These are phyloP conservation scores for Thalassiosira profunda DNA, from an alignment of 108 stramenopile genomes.

Conservation along the genomic window DNA sequence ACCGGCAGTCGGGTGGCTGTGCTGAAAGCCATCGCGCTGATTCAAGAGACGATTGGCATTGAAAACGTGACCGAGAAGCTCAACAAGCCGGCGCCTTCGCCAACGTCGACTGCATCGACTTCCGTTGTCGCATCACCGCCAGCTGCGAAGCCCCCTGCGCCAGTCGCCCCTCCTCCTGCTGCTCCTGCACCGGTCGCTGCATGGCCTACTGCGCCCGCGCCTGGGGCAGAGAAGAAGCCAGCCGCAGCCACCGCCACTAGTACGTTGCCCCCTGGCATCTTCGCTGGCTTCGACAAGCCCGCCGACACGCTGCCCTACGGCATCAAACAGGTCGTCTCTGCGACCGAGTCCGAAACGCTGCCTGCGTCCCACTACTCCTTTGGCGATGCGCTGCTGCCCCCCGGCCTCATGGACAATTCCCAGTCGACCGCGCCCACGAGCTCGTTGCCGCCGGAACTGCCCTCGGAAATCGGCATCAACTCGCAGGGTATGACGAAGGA, in stretches of 20 bases:
- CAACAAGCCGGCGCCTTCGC: neutral
- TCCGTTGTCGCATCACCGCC: neutral
- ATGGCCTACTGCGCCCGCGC: too few species aligned
- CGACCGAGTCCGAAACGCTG: neutral
- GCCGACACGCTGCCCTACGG: slow-evolving; percentile 15
- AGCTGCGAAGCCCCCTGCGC: slow-evolving; percentile 1
- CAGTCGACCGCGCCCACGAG: neutral
- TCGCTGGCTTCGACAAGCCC: slow-evolving; percentile 7
- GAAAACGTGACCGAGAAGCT: slow-evolving; percentile 26
- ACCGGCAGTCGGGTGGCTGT: slow-evolving; percentile 3
- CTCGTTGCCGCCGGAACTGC: slow-evolving; percentile 19
- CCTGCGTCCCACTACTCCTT: slow-evolving; percentile 12
- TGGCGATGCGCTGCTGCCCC: slow-evolving; percentile 20
- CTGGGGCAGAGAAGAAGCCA: neutral
- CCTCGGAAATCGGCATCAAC: slow-evolving; percentile 36
- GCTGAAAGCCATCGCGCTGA: slow-evolving; percentile 17
- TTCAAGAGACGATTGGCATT: slow-evolving; percentile 18
- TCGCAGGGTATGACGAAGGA: slow-evolving; percentile 2
- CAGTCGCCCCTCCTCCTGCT: neutral
- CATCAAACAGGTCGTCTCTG: slow-evolving; percentile 5
- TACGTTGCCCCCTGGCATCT: slow-evolving; percentile 4
- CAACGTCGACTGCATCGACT: neutral
- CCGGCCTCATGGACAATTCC: slow-evolving; percentile 4
- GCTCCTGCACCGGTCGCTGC: neutral
- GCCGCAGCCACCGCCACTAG: neutral